Base-by-base conservation (phyloP, 768 basidiomycete genomes). In the Wakefieldia striispora region DNA sequence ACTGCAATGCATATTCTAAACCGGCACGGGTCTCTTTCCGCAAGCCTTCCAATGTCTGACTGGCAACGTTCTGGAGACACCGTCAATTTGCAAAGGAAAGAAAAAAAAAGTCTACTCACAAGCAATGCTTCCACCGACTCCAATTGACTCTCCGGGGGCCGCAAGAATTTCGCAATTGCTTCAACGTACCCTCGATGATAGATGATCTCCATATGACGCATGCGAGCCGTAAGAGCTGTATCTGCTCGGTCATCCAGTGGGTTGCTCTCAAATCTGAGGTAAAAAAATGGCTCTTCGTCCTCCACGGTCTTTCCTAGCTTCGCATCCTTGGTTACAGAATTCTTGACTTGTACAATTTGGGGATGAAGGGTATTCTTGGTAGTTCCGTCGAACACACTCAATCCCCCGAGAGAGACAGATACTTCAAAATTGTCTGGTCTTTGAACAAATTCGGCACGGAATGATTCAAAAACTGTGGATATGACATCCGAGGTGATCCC, bases 191-290 rank as follows among this genome's bases (percentile, higher is more conserved):
- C 92, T 61, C 76, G 82, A 64, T 97, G 93, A 64, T 99, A 99
- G 36, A 99, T 89, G 55, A 99, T 87, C 69, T 98, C 95, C 84
- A 95, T 88, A 60, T 95, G 88, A 11, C 91, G 82, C 89, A 97
- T 88, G 49, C 84, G 85, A 40, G 95, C 80, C 12, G 88, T 89
- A 45, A 99, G 73, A 1, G 88, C 91, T 59, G 79, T 95, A 64
- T 98, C 95, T 21, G 97, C 93, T 38, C 91, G 82, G 45, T 86
- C 84, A 65, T 97, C 92, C 35, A 97, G 72, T 9, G 95, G 97
- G 55, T 89, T 93, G 50, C 84, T 85, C 71, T 98, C 97, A 57
- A 94, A 88, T 63, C 90, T 91, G 60, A 95, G 72, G 58, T 82
- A 90, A 69, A 99, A 92, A 75, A 99, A 97, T 3, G 82, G 77